These are phyloP conservation scores for Penicillium coffeae DNA, from an alignment of 495 filamentous ascomycete genomes.

Conservation along the genomic window DNA sequence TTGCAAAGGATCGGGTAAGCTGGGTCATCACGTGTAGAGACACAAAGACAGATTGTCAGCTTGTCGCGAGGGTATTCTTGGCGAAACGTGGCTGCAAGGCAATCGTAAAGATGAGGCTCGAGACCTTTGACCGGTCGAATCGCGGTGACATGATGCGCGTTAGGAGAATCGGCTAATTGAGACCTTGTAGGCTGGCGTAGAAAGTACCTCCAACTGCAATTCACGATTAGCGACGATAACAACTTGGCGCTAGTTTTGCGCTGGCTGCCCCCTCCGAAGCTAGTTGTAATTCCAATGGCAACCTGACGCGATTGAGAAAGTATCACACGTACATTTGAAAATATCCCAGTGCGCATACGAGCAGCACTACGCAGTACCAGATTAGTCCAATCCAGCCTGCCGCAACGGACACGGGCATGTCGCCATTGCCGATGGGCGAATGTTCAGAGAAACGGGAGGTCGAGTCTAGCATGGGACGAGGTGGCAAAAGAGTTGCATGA, in stretches of 20 bases:
- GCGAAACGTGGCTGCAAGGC: slow-evolving; percentile 83
- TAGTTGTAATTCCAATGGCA: background rate
- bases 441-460: slow-evolving; percentile 22
- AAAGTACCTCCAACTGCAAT: slow-evolving; percentile 43
- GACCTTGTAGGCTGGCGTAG: slow-evolving; percentile 34
- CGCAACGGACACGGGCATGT: slow-evolving; percentile 27
- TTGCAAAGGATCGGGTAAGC: slow-evolving; percentile 69
- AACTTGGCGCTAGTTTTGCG: slow-evolving; percentile 2
- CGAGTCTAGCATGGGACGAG: slow-evolving; percentile 36
- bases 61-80: slow-evolving; percentile 76
- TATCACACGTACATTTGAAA: slow-evolving; percentile 51
- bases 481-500: slow-evolving; percentile 7
- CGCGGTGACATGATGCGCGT: slow-evolving; percentile 78
- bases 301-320: background rate
- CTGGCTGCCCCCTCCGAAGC: background rate
- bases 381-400: slow-evolving; percentile 51
- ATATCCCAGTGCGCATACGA: slow-evolving; percentile 56
- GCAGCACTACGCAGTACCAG: slow-evolving; percentile 55
- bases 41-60: slow-evolving; percentile 79
- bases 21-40: slow-evolving; percentile 72
- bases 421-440: slow-evolving; percentile 34
- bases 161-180: slow-evolving; percentile 21
- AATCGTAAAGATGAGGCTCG: slow-evolving; percentile 86
- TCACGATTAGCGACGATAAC: slow-evolving; percentile 10
- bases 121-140: slow-evolving; percentile 93